Evolutionary conservation across 768 basidiomycete species (phyloP).

Genomic region (Leccinum sublutescens): DNA sequence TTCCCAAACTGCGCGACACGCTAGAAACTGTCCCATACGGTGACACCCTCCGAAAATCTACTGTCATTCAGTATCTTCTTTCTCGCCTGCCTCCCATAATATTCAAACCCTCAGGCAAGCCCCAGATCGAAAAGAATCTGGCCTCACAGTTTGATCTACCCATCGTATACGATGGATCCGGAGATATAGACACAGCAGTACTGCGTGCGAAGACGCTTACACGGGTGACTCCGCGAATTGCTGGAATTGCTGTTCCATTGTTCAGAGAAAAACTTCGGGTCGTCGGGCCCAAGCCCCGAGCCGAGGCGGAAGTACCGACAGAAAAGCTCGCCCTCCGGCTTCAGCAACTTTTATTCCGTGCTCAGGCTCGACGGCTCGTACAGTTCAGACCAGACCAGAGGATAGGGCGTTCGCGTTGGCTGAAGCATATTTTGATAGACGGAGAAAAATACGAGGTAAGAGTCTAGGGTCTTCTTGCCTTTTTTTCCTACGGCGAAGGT

Average conservation of each 20-base stretch:
- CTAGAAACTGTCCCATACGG: conserved; percentile 24
- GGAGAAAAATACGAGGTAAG: conserved; percentile 43
- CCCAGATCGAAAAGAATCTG: not conserved
- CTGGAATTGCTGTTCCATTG: conserved; percentile 45
- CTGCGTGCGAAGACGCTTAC: conserved; percentile 57
- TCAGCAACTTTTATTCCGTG: conserved; percentile 21
- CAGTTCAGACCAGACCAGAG: conserved; percentile 33
- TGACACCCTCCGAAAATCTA: conserved; percentile 22
- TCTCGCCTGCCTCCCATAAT: conserved; percentile 6
- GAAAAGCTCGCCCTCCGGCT: conserved; percentile 19
- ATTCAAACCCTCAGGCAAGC: conserved; percentile 12
- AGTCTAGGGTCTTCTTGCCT: not conserved
- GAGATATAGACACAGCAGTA: conserved; percentile 56
- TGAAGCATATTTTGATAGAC: conserved; percentile 44
- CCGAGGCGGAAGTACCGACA: conserved; percentile 13
- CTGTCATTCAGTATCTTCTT: conserved; percentile 21
- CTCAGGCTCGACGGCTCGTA: conserved; percentile 11
- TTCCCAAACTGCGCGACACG: conserved; percentile 15
- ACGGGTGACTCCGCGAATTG: conserved; percentile 62
- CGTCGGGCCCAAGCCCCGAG: conserved; percentile 43
- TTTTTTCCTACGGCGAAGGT: conserved; percentile 2
- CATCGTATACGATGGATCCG: conserved; percentile 16
- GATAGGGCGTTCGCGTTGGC: conserved; percentile 35
- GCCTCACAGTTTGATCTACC: not conserved
- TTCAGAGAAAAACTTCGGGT: conserved; percentile 56